Evolutionary conservation across 768 basidiomycete species (phyloP).

Genomic region (Plicaturopsis crispa): DNA sequence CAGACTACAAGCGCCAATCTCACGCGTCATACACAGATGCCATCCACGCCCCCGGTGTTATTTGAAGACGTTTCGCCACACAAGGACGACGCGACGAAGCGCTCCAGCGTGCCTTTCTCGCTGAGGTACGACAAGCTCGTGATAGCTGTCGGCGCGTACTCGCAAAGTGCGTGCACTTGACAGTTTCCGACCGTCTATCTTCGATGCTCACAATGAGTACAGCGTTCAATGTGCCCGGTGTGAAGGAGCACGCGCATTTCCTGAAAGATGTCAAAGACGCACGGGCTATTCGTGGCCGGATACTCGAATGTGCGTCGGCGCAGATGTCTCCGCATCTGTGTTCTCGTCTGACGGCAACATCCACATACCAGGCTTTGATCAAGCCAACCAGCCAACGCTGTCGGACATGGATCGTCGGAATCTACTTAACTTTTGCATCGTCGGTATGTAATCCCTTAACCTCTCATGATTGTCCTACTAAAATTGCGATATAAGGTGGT

Average conservation of each 20-base stretch:
- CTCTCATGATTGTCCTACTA: background rate
- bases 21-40: conserved; percentile 34
- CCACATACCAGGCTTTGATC: conserved; percentile 83
- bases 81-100: conserved; percentile 9
- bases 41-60: conserved; percentile 43
- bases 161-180: conserved; percentile 56
- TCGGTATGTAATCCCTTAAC: conserved; percentile 41
- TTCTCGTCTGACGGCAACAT: too few relatives aligned
- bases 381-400: conserved; percentile 74
- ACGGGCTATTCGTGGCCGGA: conserved; percentile 57
- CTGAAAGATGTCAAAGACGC: conserved; percentile 77
- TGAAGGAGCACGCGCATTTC: conserved; percentile 78
- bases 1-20: background rate
- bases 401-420: conserved; percentile 69
- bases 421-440: conserved; percentile 80
- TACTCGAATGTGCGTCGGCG: conserved; percentile 60
- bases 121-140: conserved; percentile 75
- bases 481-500: conserved; percentile 36
- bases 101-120: conserved; percentile 36
- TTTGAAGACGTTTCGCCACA: conserved; percentile 17
- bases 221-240: conserved; percentile 69
- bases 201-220: too few relatives aligned
- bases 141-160: conserved; percentile 80
- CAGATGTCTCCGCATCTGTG: too few relatives aligned
- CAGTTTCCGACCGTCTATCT: background rate